A percentile compares a stretch with the other conserved stretches of the same genome.
phyloP scores from a whole-genome alignment of 306 rosid genomes.

The Pterocarpus santalinus region DNA sequence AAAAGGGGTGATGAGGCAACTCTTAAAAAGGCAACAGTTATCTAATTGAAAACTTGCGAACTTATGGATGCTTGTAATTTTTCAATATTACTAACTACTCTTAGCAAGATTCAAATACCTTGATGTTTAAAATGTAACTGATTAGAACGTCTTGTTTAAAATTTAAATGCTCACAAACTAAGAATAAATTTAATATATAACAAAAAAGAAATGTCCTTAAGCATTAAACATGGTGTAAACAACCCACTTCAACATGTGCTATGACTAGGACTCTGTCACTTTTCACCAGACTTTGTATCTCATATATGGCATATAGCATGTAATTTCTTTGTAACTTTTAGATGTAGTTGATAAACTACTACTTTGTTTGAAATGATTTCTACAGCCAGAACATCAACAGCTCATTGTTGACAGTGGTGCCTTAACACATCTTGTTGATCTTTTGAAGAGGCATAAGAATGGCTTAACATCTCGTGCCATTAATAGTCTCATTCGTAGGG shows the following conservation, averaged over 20 bases:
- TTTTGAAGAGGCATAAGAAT: slow-evolving; percentile 82
- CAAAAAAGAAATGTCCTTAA: slow-evolving; percentile 15
- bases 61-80: not conserved
- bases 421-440: slow-evolving; percentile 78
- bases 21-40: not conserved
- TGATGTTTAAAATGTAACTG: not conserved
- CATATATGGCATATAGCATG: slow-evolving; percentile 4
- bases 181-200: slow-evolving; percentile 10
- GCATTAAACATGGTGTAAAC: not conserved
- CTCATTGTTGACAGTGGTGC: slow-evolving; percentile 93
- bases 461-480: slow-evolving; percentile 72
- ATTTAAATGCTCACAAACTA: not conserved
- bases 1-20: not conserved
- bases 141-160: slow-evolving; percentile 19
- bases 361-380: slow-evolving; percentile 48
- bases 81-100: not conserved
- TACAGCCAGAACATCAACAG: slow-evolving; percentile 99
- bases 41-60: not conserved
- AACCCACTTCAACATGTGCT: slow-evolving; percentile 11
- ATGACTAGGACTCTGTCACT: not conserved
- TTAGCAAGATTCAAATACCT: not conserved
- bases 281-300: slow-evolving; percentile 22
- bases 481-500: slow-evolving; percentile 92
- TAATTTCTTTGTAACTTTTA: slow-evolving; percentile 15
- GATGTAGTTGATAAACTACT: slow-evolving; percentile 53